Evolutionary conservation across 2,329 filamentous ascomycete genomes (phyloP), one percentile per base, ranked within the genome.

Genomic region (Claviceps sp.): DNA sequence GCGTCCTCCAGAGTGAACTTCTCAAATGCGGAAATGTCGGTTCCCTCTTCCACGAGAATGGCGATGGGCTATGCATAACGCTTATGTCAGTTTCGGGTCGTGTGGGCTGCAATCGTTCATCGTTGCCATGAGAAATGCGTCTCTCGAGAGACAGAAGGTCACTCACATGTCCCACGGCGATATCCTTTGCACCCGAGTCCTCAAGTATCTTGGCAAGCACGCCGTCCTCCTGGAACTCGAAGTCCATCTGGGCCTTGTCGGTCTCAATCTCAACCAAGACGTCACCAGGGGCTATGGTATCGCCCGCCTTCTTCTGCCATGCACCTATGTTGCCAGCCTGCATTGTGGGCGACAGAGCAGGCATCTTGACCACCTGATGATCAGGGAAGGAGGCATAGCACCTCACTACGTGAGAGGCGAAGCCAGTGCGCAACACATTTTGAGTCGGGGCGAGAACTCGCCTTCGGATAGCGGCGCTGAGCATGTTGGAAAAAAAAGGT

Each of bases 181-280:
- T 76, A 68, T 98, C 93, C 78, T 97, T 98, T 71, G 85, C 85
- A 59, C 94, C 94, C 55, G 85, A 84, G 46, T 95, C 86, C 75
- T 89, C 93, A 65, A 98, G 76, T 58, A 97, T 79, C 79, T 95
- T 95, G 64, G 93, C 91, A 60, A 98, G 78, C 55, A 95, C 80
- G 76, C 91, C 93, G 68, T 97, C 93, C 65, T 98, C 93, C 73
- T 98, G 93, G 73, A 95, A 97, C 73, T 98, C 93, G 69, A 98
- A 97, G 76, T 98, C 93, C 93, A 98, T 98, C 76, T 97, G 93
- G 58, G 93, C 93, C 80, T 98, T 98, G 74, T 98, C 93, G 63
- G 93, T 98, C 80, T 98, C 93, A 64, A 97, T 95, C 78, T 95
- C 90, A 61, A 95, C 90, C 61, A 98, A 75, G 47, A 98, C 93